Conservation (phyloP, 2,329 filamentous ascomycete species). For the Thelonectria rubi region DNA sequence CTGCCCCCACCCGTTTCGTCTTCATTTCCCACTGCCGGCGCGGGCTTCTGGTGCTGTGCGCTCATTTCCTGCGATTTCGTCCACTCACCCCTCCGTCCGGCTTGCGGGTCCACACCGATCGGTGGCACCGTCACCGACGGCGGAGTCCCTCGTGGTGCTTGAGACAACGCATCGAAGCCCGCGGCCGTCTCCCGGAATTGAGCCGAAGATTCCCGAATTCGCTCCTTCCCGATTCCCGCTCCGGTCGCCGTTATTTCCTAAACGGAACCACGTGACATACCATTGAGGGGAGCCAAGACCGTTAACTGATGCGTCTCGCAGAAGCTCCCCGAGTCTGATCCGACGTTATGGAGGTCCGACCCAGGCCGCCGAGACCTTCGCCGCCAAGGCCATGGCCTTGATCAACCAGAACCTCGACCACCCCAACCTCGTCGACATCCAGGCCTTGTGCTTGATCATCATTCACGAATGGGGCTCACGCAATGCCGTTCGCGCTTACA, state of each 20-base stretch:
- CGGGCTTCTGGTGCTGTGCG: constrained; percentile 20
- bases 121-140: constrained; percentile 37
- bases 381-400: constrained; percentile 64
- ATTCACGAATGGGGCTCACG: constrained; percentile 71
- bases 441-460: constrained; percentile 67
- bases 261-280: constrained; percentile 10
- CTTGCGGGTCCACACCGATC: constrained; percentile 40
- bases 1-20: constrained; percentile 16
- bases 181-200: constrained; percentile 32
- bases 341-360: constrained; percentile 67
- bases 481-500: constrained; percentile 70
- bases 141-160: constrained; percentile 8
- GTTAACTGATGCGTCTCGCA: constrained; percentile 41
- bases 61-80: constrained; percentile 35
- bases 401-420: constrained; percentile 68
- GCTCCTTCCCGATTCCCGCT: constrained; percentile 18
- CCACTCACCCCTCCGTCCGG: constrained; percentile 37
- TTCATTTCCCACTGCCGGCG: constrained; percentile 21
- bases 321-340: constrained; percentile 65
- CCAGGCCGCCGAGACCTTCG: constrained; percentile 67
- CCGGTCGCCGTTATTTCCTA: constrained; percentile 14
- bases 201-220: constrained; percentile 36
- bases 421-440: constrained; percentile 68
- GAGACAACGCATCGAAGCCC: constrained; percentile 7
- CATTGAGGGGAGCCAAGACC: background rate